A percentile compares a stretch with the other conserved stretches of the same genome.
Evolutionary conservation across 768 basidiomycete species (phyloP).

Genomic region (Cystofilobasidium macerans): DNA sequence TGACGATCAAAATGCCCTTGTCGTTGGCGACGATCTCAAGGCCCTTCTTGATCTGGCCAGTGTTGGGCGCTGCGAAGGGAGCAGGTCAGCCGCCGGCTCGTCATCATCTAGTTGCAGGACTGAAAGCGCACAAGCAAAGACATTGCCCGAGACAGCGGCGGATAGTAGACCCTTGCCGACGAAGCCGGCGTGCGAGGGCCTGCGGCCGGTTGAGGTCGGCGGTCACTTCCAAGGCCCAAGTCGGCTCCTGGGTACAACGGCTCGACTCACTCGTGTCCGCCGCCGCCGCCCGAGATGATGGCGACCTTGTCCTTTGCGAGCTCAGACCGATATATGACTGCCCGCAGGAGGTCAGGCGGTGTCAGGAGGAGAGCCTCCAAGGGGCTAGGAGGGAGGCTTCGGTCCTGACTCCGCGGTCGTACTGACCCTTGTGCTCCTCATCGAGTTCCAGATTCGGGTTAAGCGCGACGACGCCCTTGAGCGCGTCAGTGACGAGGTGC

Average conservation of each 20-base stretch:
- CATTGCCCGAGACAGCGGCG: conserved; percentile 23
- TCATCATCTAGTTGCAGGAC: neutral
- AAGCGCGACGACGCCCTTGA: conserved; percentile 51
- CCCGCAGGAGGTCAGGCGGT: neutral
- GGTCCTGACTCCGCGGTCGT: no score
- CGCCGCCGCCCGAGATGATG: conserved; percentile 24
- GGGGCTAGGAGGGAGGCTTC: neutral
- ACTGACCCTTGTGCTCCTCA: conserved; percentile 55
- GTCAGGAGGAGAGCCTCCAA: neutral
- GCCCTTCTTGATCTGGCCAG: conserved; percentile 22
- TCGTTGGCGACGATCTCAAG: conserved; percentile 23
- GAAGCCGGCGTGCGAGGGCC: conserved; percentile 16
- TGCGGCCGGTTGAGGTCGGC: neutral
- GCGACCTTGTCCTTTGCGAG: conserved; percentile 13
- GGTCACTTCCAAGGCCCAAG: neutral
- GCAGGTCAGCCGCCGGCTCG: neutral
- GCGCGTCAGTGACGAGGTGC: conserved; percentile 64
- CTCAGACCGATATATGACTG: conserved; percentile 12
- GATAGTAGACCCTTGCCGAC: conserved; percentile 20
- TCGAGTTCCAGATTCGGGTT: conserved; percentile 69
- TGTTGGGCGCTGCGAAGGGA: conserved; percentile 16
- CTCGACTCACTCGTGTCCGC: conserved; percentile 14
- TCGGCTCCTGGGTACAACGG: neutral
- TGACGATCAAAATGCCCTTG: conserved; percentile 23
- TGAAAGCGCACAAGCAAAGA: conserved; percentile 14